These are phyloP conservation scores for Jackrogersella minutella DNA, from an alignment of 495 filamentous ascomycete species.

Conservation along the genomic window DNA sequence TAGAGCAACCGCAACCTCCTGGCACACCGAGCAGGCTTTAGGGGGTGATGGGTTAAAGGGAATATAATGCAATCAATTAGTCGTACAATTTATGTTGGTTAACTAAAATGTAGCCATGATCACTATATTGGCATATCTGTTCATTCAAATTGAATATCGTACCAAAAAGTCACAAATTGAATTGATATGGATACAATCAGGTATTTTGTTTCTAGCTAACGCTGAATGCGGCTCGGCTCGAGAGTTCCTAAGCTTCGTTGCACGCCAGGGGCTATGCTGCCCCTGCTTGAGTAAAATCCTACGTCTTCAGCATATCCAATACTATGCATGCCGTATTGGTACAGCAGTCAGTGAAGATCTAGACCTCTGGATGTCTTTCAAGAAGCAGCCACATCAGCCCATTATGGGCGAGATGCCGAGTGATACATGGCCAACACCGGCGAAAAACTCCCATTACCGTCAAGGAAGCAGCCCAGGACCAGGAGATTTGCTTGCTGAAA, in stretches of 20 bases:
- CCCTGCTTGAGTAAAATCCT: slow-evolving; percentile 11
- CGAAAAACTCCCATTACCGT: slow-evolving; percentile 8
- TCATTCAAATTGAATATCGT: no score
- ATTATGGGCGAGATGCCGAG: slow-evolving; percentile 14
- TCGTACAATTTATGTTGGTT: no score
- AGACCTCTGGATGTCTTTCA: slow-evolving; percentile 26
- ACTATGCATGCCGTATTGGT: slow-evolving; percentile 22
- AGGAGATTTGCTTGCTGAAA: neutral
- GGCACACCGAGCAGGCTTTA: no score
- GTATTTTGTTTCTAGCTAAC: neutral
- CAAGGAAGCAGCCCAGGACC: neutral
- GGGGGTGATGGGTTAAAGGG: no score
- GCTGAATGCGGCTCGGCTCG: slow-evolving; percentile 21
- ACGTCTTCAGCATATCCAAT: slow-evolving; percentile 18
- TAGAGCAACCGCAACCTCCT: neutral
- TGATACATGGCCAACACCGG: slow-evolving; percentile 14
- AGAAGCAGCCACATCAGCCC: slow-evolving; percentile 40
- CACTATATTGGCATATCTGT: no score
- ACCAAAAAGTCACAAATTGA: neutral
- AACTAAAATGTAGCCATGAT: no score
- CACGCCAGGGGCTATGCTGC: neutral
- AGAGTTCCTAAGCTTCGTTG: slow-evolving; percentile 1
- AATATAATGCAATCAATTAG: no score
- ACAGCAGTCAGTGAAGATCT: slow-evolving; percentile 24
- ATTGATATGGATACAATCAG: neutral